A percentile compares a stretch with the other conserved stretches of the same genome.
Conservation (phyloP, 73 alveolate species). For the Symbiodinium natans region DNA sequence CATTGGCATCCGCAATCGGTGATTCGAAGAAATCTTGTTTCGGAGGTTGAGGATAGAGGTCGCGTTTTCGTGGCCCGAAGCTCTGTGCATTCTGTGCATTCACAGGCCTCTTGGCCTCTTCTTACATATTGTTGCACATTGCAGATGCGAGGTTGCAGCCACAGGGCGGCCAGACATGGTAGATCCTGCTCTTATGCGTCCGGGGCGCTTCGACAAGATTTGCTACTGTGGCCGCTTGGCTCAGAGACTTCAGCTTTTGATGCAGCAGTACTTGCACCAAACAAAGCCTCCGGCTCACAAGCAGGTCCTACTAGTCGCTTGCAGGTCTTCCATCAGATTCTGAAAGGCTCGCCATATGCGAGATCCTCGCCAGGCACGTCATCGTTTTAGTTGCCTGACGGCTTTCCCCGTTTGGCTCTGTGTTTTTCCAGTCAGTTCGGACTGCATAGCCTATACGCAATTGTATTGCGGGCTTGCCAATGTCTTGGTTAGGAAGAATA, state of each 20-base stretch:
- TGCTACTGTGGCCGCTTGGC: constrained; percentile 95
- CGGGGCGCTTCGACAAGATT: constrained; percentile 97
- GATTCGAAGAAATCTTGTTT: no score
- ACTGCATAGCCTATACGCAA: no score
- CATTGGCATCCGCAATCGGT: background rate
- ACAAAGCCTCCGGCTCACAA: no score
- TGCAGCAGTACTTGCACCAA: no score
- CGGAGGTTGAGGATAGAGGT: constrained; percentile 94
- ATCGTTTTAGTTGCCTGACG: no score
- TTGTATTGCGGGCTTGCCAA: no score
- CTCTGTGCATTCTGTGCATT: background rate
- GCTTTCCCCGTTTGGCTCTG: background rate
- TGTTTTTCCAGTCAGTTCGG: no score
- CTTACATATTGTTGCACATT: background rate
- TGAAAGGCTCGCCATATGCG: constrained; percentile 94
- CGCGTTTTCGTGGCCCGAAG: constrained; percentile 95
- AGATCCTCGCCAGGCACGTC: constrained; percentile 23
- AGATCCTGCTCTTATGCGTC: constrained; percentile 97
- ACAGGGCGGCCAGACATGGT: constrained; percentile 97
- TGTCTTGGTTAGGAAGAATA: background rate
- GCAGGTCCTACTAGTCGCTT: no score
- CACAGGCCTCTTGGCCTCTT: no score
- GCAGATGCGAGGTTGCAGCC: constrained; percentile 95
- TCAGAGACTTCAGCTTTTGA: background rate
- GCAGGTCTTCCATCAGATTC: constrained; percentile 64